Percentiles rank a stretch among this genome's conserved stretches.
phyloP scores from a whole-genome alignment of 768 basidiomycete species.

The Podaxis pistillaris region DNA sequence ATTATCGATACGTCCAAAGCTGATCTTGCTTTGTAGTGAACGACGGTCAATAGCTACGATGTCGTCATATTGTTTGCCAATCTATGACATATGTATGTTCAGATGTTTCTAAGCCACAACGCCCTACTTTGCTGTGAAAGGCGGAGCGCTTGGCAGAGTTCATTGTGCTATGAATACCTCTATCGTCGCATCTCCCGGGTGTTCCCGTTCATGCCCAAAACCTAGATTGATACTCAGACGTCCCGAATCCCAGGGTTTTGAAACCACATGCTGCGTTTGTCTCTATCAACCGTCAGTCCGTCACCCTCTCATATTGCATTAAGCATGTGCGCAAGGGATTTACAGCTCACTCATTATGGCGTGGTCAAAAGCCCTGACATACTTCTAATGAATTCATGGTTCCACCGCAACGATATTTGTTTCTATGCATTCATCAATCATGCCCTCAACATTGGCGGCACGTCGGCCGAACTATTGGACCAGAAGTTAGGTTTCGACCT shows the following conservation, averaged over 20 bases:
- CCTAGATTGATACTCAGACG: neutral
- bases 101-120: neutral
- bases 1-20: neutral
- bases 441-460: neutral
- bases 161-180: neutral
- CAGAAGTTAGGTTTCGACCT: neutral
- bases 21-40: too few relatives aligned
- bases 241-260: neutral
- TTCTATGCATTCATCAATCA: neutral
- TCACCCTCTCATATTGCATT: neutral
- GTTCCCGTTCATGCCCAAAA: neutral
- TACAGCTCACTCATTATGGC: neutral
- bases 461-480: neutral
- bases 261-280: neutral
- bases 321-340: neutral
- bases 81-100: neutral
- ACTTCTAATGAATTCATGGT: neutral
- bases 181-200: neutral
- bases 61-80: neutral
- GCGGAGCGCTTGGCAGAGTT: conserved; percentile 5
- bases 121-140: neutral
- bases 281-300: neutral
- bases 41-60: neutral
- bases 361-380: neutral
- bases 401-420: neutral